Percentiles rank a stretch among this genome's conserved stretches.
Evolutionary conservation across 257 asterid genomes (phyloP).

Genomic region (Solanum bukasovii): DNA sequence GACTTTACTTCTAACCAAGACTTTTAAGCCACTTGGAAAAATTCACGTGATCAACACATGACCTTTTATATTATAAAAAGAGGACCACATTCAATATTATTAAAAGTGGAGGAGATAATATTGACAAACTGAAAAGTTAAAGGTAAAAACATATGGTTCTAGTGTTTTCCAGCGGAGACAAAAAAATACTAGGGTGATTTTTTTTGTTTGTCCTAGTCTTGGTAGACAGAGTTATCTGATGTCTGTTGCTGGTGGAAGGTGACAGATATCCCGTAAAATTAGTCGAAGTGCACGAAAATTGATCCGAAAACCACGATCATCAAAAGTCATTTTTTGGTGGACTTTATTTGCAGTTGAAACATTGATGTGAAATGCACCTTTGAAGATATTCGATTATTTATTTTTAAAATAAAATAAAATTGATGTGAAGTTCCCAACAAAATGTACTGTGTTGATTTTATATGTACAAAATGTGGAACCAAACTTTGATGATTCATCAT

Average conservation of each 20-base stretch:
- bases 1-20: neutral
- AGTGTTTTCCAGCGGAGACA: neutral
- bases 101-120: neutral
- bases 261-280: fast-evolving
- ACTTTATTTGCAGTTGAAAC: neutral
- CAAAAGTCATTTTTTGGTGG: neutral
- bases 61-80: neutral
- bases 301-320: no score
- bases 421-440: neutral
- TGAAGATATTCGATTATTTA: neutral
- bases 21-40: constrained; percentile 2
- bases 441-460: neutral
- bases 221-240: fast-evolving
- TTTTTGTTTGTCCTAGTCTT: fast-evolving
- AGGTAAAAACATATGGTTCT: neutral
- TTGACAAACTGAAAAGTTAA: constrained; percentile 37
- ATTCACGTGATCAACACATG: constrained; percentile 35
- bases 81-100: constrained; percentile 9
- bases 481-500: neutral
- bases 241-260: fast-evolving
- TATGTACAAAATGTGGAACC: neutral
- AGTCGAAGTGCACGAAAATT: no score
- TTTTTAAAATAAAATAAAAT: neutral
- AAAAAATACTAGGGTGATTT: neutral
- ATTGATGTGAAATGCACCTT: neutral